Base-by-base conservation (phyloP, 495 filamentous ascomycete species). In the Neurospora sp. region DNA sequence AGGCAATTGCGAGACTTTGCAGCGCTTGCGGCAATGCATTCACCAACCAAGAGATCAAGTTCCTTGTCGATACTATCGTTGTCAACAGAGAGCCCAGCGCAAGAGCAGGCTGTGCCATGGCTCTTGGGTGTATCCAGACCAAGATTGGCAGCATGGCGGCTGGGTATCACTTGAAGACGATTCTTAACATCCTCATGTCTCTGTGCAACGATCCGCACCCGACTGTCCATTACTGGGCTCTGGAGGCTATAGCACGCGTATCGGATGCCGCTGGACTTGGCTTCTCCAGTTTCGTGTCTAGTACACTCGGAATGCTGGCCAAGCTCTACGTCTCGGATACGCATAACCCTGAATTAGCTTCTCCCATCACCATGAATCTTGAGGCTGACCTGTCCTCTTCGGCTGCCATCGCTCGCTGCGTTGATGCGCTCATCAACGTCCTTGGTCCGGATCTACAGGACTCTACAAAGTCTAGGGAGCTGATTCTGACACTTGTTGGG, bases 121-220 rank as follows among this genome's bases (percentile, higher is more conserved):
- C 96, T 41, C 84, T 99, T 72, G 96, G 95, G 16, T 93, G 91
- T 75, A 98, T 98, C 62, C 96, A 98, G 81, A 90, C 93, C 3
- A 93, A 97, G 79, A 92, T 98, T 39, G 96, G 96, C 72, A 96
- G 96, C 75, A 98, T 99, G 94, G 96, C 96, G 72, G 96, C 96
- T 70, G 94, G 94, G n/a, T 92, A 94, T 77, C 96, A 99, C 80
- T 84, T 99, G 16, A 98, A 98, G 83, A 97, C 93, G 9, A 98
- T 99, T 70, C 89, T 97, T 42, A 92, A 94, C 20, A 94, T 99
- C 41, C 82, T 99, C 27, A 95, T 98, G 92, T 98, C 95, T 27
- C 84, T 99, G 8, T 93, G 94, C 81, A 96, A 92, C 76, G 96
- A 99, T 78, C 93, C 96, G n/a, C 95, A 98, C 75, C 95, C 96